These are phyloP conservation scores for Dioszegia hungarica DNA, from an alignment of 768 basidiomycete species.

Conservation along the genomic window DNA sequence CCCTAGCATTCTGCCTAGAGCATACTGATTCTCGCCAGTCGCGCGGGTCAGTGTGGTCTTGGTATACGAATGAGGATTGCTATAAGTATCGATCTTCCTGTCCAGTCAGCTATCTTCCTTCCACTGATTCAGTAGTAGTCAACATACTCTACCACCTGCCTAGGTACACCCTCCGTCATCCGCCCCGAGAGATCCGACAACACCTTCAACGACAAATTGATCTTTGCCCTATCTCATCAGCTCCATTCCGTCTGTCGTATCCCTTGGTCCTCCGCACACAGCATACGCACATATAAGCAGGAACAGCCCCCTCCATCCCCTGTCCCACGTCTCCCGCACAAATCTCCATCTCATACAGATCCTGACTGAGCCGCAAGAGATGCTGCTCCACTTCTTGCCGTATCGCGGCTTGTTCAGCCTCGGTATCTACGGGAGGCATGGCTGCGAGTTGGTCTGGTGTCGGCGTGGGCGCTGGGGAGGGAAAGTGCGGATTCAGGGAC, in stretches of 20 bases:
- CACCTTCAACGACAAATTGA: constrained; percentile 19
- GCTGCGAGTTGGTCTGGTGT: constrained; percentile 14
- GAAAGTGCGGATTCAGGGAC: constrained; percentile 23
- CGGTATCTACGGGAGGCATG: neutral
- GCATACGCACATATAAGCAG: constrained; percentile 29
- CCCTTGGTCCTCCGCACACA: neutral
- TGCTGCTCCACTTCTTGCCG: constrained; percentile 22
- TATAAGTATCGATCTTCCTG: constrained; percentile 30
- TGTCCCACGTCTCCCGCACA: constrained; percentile 38
- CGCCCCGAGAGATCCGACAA: constrained; percentile 19
- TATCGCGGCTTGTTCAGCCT: constrained; percentile 16
- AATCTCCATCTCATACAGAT: constrained; percentile 42
- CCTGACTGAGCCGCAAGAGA: constrained; percentile 31
- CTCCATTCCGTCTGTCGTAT: neutral
- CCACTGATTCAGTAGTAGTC: neutral
- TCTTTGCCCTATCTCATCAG: constrained; percentile 22
- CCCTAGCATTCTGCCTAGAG: constrained; percentile 33
- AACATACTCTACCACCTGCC: constrained; percentile 39
- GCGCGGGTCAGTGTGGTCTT: constrained; percentile 31
- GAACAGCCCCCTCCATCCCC: constrained; percentile 33
- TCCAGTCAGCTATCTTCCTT: neutral
- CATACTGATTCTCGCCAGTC: constrained; percentile 40
- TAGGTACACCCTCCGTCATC: constrained; percentile 34
- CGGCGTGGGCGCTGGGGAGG: constrained; percentile 29
- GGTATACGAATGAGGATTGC: constrained; percentile 38